These are phyloP conservation scores for Cutaneotrichosporon sp. DNA, from an alignment of 1,284 basidiomycete genomes.

Conservation along the genomic window DNA sequence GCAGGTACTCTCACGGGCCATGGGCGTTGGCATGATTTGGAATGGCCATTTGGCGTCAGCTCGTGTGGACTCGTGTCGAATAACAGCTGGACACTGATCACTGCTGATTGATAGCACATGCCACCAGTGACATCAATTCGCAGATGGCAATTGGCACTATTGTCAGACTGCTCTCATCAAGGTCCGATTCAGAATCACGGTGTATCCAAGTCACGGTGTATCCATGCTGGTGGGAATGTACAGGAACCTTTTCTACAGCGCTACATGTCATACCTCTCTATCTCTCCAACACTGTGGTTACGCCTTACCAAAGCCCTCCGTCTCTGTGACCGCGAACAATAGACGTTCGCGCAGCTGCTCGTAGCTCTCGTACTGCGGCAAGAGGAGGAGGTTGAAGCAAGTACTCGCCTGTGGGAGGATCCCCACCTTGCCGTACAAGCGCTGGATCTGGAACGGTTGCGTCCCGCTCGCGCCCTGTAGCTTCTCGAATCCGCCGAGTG, in stretches of 20 bases:
- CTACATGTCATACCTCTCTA: background rate
- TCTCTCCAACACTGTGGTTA: slow-evolving; percentile 20
- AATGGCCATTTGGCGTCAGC: no score
- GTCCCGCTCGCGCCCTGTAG: slow-evolving; percentile 91
- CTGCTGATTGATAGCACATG: no score
- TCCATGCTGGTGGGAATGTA: slow-evolving; percentile 10
- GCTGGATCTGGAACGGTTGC: slow-evolving; percentile 95
- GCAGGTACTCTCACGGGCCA: no score
- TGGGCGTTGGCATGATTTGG: no score
- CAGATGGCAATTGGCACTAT: no score
- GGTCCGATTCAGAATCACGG: slow-evolving; percentile 1
- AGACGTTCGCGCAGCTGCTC: slow-evolving; percentile 88
- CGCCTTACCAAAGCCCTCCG: slow-evolving; percentile 79
- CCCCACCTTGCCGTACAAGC: slow-evolving; percentile 56
- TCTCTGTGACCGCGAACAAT: slow-evolving; percentile 86
- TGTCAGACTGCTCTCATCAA: background rate
- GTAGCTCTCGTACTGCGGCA: slow-evolving; percentile 87
- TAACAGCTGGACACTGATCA: no score
- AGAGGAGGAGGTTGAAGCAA: slow-evolving; percentile 61
- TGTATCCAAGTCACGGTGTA: slow-evolving; percentile 10
- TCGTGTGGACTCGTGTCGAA: no score
- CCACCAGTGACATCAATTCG: no score
- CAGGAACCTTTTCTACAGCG: slow-evolving; percentile 7
- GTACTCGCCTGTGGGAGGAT: slow-evolving; percentile 52
- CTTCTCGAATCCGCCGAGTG: slow-evolving; percentile 87